Conservation (phyloP, 148 eudicot genomes). For the Heliamphora exappendiculata region DNA sequence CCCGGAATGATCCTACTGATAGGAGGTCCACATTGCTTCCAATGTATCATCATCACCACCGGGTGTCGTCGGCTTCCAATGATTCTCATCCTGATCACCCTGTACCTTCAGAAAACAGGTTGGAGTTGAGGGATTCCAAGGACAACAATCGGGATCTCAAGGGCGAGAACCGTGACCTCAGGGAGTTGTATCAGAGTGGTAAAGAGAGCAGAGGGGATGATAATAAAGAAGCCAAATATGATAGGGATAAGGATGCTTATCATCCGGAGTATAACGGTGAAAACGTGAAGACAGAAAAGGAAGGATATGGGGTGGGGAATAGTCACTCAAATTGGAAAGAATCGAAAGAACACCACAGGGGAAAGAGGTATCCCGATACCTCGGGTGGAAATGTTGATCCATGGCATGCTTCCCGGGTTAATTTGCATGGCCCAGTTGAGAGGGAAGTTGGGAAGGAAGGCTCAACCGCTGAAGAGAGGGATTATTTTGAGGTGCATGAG, state of each 20-base stretch:
- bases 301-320: constrained; percentile 31
- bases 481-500: constrained; percentile 47
- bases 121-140: constrained; percentile 49
- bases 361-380: constrained; percentile 55
- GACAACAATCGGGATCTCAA: constrained; percentile 46
- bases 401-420: constrained; percentile 44
- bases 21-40: constrained; percentile 58
- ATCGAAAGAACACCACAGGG: constrained; percentile 51
- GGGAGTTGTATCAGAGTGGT: constrained; percentile 44
- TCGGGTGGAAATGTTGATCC: constrained; percentile 38
- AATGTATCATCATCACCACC: constrained; percentile 31
- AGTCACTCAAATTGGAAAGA: constrained; percentile 60
- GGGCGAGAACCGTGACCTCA: constrained; percentile 28
- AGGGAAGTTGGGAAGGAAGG: constrained; percentile 36
- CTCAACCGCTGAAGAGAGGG: constrained; percentile 29
- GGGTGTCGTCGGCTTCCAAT: constrained; percentile 35
- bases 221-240: constrained; percentile 50
- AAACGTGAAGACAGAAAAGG: constrained; percentile 46
- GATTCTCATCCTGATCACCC: constrained; percentile 47
- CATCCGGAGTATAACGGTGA: constrained; percentile 46
- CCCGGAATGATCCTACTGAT: constrained; percentile 52
- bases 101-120: constrained; percentile 41
- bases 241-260: constrained; percentile 28
- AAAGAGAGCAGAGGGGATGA: constrained; percentile 60
- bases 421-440: constrained; percentile 39